Conservation (phyloP, 257 asterid species). For the Nicotiana attenuata region DNA sequence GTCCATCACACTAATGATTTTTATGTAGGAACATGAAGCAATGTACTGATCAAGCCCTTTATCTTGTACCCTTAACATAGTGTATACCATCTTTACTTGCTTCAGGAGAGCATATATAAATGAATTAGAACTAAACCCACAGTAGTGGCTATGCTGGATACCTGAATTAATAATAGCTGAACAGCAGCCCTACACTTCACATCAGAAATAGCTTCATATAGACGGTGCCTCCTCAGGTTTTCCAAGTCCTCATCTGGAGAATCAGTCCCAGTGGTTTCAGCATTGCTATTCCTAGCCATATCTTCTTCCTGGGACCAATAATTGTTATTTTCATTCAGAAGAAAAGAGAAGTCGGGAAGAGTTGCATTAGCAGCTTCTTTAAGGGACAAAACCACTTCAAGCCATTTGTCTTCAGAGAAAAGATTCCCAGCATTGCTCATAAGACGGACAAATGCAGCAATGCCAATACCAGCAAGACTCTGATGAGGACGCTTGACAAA, state of each 20-base stretch:
- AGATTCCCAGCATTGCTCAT: conserved; percentile 94
- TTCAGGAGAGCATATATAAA: conserved; percentile 14
- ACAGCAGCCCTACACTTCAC: conserved; percentile 91
- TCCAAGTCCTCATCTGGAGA: conserved; percentile 50
- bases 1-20: background rate
- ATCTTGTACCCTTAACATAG: background rate
- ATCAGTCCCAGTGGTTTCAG: conserved; percentile 47
- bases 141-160: conserved; percentile 12
- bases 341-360: conserved; percentile 82
- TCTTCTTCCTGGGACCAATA: conserved; percentile 46
- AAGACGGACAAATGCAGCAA: conserved; percentile 98
- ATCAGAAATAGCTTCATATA: conserved; percentile 70
- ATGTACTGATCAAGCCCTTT: background rate
- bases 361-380: conserved; percentile 77
- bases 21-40: background rate
- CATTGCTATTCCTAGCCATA: conserved; percentile 33
- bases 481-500: conserved; percentile 96
- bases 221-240: conserved; percentile 51
- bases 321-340: conserved; percentile 50
- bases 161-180: conserved; percentile 96
- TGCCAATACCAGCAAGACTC: conserved; percentile 97
- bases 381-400: conserved; percentile 79
- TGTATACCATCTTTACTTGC: background rate
- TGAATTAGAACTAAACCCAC: conserved; percentile 5
- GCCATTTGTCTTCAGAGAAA: conserved; percentile 93